Evolutionary conservation across 2,329 filamentous ascomycete genomes (phyloP).

Genomic region (Colletotrichum filicis): DNA sequence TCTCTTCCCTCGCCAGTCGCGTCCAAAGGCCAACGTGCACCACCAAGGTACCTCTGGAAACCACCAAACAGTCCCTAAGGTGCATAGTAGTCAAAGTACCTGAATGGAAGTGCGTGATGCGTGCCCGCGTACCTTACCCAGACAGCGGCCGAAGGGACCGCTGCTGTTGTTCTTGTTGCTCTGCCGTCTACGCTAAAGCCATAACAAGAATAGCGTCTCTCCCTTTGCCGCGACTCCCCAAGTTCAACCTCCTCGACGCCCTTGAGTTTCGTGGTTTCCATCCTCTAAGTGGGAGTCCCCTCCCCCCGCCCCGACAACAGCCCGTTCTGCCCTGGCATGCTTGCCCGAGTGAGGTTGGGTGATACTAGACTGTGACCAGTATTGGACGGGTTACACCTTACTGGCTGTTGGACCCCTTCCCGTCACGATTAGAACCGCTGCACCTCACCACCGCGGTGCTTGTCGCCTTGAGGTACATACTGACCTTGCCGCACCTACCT

Average conservation of each 20-base stretch:
- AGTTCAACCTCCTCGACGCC: slow-evolving; percentile 3
- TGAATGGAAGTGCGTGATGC: background rate
- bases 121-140: background rate
- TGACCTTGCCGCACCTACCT: background rate
- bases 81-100: too few relatives aligned
- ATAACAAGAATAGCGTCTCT: slow-evolving; percentile 8
- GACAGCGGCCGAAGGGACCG: slow-evolving; percentile 2
- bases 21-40: background rate
- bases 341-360: background rate
- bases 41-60: background rate
- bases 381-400: background rate
- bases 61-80: background rate
- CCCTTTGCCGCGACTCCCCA: slow-evolving; percentile 19
- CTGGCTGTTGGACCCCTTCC: background rate
- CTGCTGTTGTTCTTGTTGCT: slow-evolving; percentile 21
- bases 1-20: slow-evolving; percentile 1
- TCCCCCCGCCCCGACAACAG: background rate
- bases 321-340: background rate
- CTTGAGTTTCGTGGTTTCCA: background rate
- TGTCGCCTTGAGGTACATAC: background rate
- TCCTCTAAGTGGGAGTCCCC: background rate
- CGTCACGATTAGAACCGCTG: background rate
- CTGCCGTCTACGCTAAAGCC: slow-evolving; percentile 27
- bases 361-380: background rate
- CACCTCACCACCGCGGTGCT: background rate